A percentile compares a stretch with the other conserved stretches of the same genome.
Conservation (phyloP, 768 basidiomycete species). For the Russula brevipes region DNA sequence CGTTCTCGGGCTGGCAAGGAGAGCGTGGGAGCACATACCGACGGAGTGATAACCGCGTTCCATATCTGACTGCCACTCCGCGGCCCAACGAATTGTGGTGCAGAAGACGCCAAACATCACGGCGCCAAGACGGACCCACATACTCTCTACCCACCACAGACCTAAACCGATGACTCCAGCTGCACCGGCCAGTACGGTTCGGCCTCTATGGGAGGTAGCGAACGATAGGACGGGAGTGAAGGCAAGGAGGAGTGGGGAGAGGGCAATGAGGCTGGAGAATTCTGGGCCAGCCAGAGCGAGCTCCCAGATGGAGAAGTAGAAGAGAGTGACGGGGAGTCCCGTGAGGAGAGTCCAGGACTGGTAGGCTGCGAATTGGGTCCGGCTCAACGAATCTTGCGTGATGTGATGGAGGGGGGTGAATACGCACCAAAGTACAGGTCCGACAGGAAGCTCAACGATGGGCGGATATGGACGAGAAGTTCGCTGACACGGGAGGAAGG, state of each 20-base stretch:
- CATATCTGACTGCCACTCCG: slow-evolving; percentile 19
- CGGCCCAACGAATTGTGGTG: slow-evolving; percentile 17
- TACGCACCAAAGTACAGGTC: slow-evolving; percentile 60
- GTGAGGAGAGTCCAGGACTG: slow-evolving; percentile 83
- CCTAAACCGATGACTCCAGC: slow-evolving; percentile 17
- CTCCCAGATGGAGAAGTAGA: slow-evolving; percentile 92
- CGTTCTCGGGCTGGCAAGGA: background rate
- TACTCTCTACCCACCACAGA: slow-evolving; percentile 22
- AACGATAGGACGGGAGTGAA: slow-evolving; percentile 37
- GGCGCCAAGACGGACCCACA: slow-evolving; percentile 23
- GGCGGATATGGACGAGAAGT: slow-evolving; percentile 1
- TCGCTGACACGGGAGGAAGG: background rate
- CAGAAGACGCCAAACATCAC: slow-evolving; percentile 20
- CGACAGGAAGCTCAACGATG: slow-evolving; percentile 32
- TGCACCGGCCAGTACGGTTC: slow-evolving; percentile 11
- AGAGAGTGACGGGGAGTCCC: slow-evolving; percentile 68
- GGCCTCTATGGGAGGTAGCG: slow-evolving; percentile 10
- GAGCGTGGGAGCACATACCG: slow-evolving; percentile 10
- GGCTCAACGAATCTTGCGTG: background rate
- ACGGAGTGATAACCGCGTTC: slow-evolving; percentile 19
- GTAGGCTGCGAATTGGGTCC: slow-evolving; percentile 45
- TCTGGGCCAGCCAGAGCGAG: slow-evolving; percentile 82
- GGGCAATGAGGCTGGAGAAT: slow-evolving; percentile 61
- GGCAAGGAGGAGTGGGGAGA: slow-evolving; percentile 63
- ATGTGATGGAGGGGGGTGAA: background rate